Conservation (phyloP, 306 rosid genomes). For the Dalbergia cochinchinensis region DNA sequence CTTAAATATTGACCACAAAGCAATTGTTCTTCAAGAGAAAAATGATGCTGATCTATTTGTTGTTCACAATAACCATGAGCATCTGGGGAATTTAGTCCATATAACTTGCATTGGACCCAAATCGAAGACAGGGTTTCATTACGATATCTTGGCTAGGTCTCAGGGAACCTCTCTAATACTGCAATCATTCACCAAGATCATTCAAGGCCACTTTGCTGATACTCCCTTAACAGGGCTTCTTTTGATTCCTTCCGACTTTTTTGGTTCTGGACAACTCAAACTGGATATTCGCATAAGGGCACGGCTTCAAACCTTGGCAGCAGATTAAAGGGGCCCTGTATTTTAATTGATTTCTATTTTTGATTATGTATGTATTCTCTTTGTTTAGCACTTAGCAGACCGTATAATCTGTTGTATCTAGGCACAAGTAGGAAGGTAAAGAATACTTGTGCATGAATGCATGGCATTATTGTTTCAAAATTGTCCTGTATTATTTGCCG, state of each 20-base stretch:
- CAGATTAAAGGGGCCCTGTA: not conserved
- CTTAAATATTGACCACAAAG: constrained; percentile 39
- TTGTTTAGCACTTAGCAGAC: constrained; percentile 14
- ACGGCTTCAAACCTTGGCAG: constrained; percentile 6
- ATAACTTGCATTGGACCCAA: constrained; percentile 64
- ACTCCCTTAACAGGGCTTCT: constrained; percentile 50
- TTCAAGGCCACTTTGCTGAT: constrained; percentile 36
- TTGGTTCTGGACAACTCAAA: constrained; percentile 44
- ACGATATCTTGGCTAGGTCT: constrained; percentile 59
- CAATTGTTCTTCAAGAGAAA: constrained; percentile 63
- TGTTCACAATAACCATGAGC: constrained; percentile 47
- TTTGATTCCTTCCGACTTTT: constrained; percentile 57
- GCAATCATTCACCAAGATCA: constrained; percentile 53
- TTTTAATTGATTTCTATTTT: constrained; percentile 9
- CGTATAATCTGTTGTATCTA: constrained; percentile 9
- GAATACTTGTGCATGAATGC: constrained; percentile 25
- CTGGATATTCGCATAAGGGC: constrained; percentile 62
- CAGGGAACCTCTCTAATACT: constrained; percentile 48
- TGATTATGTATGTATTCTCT: constrained; percentile 23
- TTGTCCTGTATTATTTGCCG: constrained; percentile 7
- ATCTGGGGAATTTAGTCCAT: constrained; percentile 56
- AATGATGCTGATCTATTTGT: constrained; percentile 57
- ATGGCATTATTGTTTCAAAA: constrained; percentile 9
- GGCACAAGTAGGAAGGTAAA: not conserved
- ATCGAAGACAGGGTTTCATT: constrained; percentile 46